These are phyloP conservation scores for Fusarium ramigenum DNA, from an alignment of 2,329 filamentous ascomycete species.

Conservation along the genomic window DNA sequence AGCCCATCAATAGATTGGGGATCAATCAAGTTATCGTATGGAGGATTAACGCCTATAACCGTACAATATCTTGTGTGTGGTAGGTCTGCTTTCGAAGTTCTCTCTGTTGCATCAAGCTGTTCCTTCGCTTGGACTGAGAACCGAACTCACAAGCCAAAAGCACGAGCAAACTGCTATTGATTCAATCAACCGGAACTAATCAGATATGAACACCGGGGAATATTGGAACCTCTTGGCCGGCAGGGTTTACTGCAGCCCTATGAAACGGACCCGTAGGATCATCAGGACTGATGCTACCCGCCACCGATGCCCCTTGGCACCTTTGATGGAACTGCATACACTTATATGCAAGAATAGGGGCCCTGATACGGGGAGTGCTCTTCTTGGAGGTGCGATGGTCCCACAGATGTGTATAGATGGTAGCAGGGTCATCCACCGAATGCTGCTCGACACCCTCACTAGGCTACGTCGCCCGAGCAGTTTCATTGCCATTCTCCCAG, in stretches of 20 bases:
- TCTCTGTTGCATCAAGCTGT: no score
- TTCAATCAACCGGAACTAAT: accelerated
- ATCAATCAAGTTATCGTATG: background rate
- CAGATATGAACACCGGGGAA: background rate
- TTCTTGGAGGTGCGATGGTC: background rate
- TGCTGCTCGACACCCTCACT: background rate
- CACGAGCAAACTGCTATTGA: accelerated
- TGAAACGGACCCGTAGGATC: background rate
- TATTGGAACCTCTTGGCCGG: background rate
- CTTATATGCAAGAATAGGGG: background rate
- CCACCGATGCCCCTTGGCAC: background rate
- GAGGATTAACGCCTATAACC: background rate
- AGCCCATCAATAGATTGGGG: accelerated
- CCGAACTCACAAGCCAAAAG: background rate
- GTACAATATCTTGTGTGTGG: background rate
- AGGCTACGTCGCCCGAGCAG: background rate
- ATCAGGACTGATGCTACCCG: background rate
- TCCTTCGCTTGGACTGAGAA: no score
- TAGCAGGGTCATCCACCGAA: background rate
- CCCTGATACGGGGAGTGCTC: accelerated
- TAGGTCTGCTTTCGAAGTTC: background rate
- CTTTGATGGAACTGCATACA: background rate
- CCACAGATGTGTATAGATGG: background rate
- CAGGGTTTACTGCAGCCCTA: background rate
- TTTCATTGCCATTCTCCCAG: no score